These are phyloP conservation scores for Trypanosoma cruzi DNA, from an alignment of 208 protist species.

Conservation along the genomic window DNA sequence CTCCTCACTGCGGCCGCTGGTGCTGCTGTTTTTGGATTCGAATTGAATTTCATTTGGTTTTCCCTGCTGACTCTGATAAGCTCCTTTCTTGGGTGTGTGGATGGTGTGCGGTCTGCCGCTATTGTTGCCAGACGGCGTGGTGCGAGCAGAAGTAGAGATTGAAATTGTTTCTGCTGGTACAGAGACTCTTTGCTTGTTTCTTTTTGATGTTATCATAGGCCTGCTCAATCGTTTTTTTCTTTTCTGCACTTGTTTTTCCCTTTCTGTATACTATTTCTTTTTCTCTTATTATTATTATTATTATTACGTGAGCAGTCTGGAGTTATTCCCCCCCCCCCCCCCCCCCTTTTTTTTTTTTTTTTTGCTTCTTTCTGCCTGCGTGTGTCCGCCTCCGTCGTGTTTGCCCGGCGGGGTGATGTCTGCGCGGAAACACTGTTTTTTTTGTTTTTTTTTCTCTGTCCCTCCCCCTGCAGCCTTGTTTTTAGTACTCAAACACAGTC, in stretches of 20 bases:
- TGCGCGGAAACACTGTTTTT: background rate
- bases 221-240: too few species aligned
- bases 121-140: background rate
- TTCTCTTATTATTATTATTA: too few species aligned
- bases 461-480: background rate
- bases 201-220: too few species aligned
- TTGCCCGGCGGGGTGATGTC: background rate
- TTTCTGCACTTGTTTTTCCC: background rate
- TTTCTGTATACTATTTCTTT: too few species aligned
- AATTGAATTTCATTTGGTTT: constrained; percentile 23
- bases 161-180: too few species aligned
- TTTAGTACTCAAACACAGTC: background rate
- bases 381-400: background rate
- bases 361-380: background rate
- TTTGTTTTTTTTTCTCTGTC: constrained; percentile 6
- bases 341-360: background rate
- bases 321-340: too few species aligned
- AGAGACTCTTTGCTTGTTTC: too few species aligned
- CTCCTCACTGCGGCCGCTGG: constrained; percentile 47
- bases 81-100: constrained; percentile 49
- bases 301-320: too few species aligned
- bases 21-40: constrained; percentile 6
- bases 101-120: constrained; percentile 8
- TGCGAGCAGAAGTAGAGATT: background rate
- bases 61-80: constrained; percentile 69